These are phyloP conservation scores for Fraxinus paxiana DNA, from an alignment of 305 asterid genomes.

Conservation along the genomic window DNA sequence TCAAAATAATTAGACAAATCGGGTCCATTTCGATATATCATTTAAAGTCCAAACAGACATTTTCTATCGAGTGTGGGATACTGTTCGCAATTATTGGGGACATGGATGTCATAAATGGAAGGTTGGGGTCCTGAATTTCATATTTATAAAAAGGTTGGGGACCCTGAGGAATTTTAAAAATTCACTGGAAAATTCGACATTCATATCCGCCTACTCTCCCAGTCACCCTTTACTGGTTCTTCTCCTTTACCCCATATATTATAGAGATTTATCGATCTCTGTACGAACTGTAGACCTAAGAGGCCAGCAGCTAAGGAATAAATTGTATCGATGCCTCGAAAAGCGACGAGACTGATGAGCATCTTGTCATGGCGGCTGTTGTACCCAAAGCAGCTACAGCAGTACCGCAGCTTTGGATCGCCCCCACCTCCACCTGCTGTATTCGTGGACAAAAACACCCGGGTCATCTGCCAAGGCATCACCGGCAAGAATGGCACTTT, in stretches of 20 bases:
- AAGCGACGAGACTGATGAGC: constrained; percentile 56
- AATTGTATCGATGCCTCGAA: constrained; percentile 59
- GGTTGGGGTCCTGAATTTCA: not conserved
- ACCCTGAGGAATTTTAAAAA: not conserved
- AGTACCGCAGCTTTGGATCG: constrained; percentile 68
- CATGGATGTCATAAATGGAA: not conserved
- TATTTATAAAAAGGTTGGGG: not conserved
- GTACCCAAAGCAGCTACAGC: constrained; percentile 47
- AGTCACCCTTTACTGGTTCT: not conserved
- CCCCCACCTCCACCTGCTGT: constrained; percentile 85
- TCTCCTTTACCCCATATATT: not conserved
- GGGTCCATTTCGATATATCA: no score
- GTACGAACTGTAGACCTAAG: not conserved
- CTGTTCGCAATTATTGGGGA: not conserved
- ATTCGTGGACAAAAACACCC: constrained; percentile 89
- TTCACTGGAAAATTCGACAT: not conserved
- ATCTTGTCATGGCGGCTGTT: constrained; percentile 48
- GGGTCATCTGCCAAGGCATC: constrained; percentile 93
- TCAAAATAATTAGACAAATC: no score
- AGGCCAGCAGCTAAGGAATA: constrained; percentile 5
- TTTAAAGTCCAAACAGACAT: not conserved
- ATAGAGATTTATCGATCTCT: not conserved
- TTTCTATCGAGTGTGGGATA: not conserved
- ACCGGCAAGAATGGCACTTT: constrained; percentile 93
- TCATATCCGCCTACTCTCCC: not conserved